Percentiles rank a stretch among this genome's conserved stretches.
phyloP scores from a whole-genome alignment of 192 early-diverging fungal genomes.

The Jimgerdemannia lactiflua region DNA sequence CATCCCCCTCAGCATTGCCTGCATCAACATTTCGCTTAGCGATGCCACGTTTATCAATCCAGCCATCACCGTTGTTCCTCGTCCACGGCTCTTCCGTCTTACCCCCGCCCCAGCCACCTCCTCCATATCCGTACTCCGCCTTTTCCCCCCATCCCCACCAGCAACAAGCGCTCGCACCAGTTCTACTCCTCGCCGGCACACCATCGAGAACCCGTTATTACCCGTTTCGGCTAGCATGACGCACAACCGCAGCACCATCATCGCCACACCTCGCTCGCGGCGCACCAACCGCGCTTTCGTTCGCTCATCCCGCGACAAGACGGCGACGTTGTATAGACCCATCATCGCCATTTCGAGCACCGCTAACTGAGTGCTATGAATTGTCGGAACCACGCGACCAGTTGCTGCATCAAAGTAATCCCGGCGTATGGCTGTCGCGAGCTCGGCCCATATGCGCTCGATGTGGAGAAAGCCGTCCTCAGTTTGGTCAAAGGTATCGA shows the following conservation, averaged over 20 bases:
- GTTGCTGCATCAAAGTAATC: conserved; percentile 23
- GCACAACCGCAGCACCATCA: conserved; percentile 30
- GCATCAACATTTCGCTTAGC: background rate
- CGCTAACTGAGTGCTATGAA: conserved; percentile 42
- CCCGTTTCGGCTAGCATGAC: conserved; percentile 29
- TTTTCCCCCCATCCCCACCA: background rate
- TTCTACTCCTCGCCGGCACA: background rate
- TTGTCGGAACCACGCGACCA: conserved; percentile 31
- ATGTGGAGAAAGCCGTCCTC: conserved; percentile 25
- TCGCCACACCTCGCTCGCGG: conserved; percentile 17
- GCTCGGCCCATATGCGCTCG: conserved; percentile 30
- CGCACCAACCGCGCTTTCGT: conserved; percentile 15
- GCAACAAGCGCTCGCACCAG: background rate
- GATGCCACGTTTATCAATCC: background rate
- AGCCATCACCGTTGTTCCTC: background rate
- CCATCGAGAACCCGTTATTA: background rate
- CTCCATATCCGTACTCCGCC: background rate
- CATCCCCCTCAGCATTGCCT: background rate
- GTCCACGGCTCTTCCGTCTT: background rate
- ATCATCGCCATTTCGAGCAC: conserved; percentile 50
- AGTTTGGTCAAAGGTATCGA: conserved; percentile 11
- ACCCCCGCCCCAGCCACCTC: background rate
- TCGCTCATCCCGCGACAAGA: conserved; percentile 19
- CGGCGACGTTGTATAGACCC: conserved; percentile 48
- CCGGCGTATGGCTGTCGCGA: conserved; percentile 24